Evolutionary conservation across 2,329 filamentous ascomycete species (phyloP).

Genomic region (Colletotrichum higginsianum): DNA sequence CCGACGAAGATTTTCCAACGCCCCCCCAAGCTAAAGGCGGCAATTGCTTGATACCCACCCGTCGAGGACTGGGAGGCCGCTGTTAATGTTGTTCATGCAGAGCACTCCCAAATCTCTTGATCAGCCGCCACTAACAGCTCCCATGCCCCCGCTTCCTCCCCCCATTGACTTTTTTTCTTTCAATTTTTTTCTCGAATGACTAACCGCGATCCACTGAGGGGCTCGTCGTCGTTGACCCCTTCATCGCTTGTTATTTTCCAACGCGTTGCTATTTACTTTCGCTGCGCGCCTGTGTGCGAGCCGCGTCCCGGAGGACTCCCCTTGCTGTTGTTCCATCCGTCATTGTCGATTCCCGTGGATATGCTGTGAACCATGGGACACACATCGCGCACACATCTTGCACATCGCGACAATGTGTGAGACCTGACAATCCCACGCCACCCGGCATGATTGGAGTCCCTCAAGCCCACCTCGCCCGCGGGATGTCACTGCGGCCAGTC

Average conservation of each 20-base stretch:
- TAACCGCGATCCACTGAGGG: not conserved
- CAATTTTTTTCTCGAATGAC: not conserved
- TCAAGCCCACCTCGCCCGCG: not conserved
- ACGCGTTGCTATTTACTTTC: not conserved
- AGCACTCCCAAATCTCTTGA: slow-evolving; percentile 1
- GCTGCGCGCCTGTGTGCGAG: not conserved
- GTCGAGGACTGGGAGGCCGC: slow-evolving; percentile 23
- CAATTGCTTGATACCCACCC: slow-evolving; percentile 22
- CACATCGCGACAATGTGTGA: not conserved
- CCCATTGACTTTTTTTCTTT: not conserved
- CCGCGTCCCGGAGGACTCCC: not conserved
- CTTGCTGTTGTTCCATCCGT: not conserved
- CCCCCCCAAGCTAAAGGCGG: slow-evolving; percentile 3
- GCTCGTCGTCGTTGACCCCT: not conserved
- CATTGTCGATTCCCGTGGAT: not conserved
- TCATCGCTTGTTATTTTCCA: not conserved
- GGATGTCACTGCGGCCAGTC: slow-evolving; percentile 16
- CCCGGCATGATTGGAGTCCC: not conserved
- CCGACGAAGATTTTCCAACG: slow-evolving; percentile 10
- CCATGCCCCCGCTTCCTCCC: not conserved
- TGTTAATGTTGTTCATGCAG: slow-evolving; percentile 33
- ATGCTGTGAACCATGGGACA: too few species aligned
- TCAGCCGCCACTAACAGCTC: slow-evolving; percentile 5
- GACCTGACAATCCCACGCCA: not conserved
- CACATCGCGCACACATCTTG: too few species aligned